Evolutionary conservation across 805 yeast genomes (phyloP), one percentile per base, ranked within the genome.

Genomic region (Debaryomyces hansenii): DNA sequence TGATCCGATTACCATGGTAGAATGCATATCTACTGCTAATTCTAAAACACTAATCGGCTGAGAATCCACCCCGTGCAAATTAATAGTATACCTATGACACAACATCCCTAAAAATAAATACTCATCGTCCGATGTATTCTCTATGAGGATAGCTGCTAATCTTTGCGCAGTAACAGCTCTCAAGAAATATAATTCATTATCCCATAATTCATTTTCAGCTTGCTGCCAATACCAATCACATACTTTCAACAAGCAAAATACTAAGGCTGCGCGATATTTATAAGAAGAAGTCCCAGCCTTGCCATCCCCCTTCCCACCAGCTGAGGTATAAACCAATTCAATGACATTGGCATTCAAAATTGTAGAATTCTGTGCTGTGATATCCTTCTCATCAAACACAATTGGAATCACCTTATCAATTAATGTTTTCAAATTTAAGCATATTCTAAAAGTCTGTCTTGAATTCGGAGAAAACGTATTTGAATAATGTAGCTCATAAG

Each of bases 21-120:
- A 79, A 55, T 90, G 96, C 79, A 83, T 80, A 59, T 90, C 96
- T 21, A 87, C 90, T 0, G 96, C 96, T 57, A 89, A 64, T 61
- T 90, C 97, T 51, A 90, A 67, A 0, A 90, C 96, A 64, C 80
- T 85, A n/a, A 77, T 66, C 0, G 96, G 92, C 4, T 62, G 72
- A 0, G 82, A 65, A 53, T 85, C 90, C 24, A 61, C 74, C 40
- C 81, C 86, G 54, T 83, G 78, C 40, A 86, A 72, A 52, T 78
- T 80, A 53, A 88, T 82, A 20, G 80, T 70, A 66, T 83, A 90
- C 27, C 95, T 72, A 57, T 84, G 90, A 59, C 92, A 84, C 16
- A 90, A 72, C 84, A 90, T 78, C 24, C 85, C 83, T 55, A 87
- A 75, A 59, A 89, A 87, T 52, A 88, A 67, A 59, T 81, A 82